A percentile compares a stretch with the other conserved stretches of the same genome.
Conservation (phyloP, 176 grass and related monocot genomes). For the Avena insularis region DNA sequence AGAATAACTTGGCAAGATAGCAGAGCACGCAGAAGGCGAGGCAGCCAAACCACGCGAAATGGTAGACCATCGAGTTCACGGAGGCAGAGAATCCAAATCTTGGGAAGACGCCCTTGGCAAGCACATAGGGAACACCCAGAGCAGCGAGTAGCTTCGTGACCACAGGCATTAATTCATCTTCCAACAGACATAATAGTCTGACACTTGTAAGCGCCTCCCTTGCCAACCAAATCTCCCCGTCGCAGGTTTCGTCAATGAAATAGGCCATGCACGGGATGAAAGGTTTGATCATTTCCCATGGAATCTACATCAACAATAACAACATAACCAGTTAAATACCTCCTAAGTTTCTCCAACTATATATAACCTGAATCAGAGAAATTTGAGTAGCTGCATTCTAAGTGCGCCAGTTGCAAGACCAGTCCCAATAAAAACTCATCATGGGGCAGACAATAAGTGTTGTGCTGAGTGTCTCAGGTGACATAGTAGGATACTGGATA, state of each 20-base stretch:
- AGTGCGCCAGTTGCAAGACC: not conserved
- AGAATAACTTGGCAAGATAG: slow-evolving; percentile 34
- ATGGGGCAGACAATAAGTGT: not conserved
- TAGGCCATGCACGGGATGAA: not conserved
- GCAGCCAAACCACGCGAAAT: slow-evolving; percentile 55
- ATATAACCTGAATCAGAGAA: slow-evolving; percentile 24
- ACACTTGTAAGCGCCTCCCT: slow-evolving; percentile 39
- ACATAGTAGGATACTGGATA: not conserved
- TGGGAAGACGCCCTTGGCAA: slow-evolving; percentile 53
- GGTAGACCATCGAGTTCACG: slow-evolving; percentile 48
- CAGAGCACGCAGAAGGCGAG: slow-evolving; percentile 36
- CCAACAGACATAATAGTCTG: slow-evolving; percentile 44
- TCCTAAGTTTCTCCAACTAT: not conserved
- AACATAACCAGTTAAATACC: not conserved
- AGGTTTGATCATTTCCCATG: not conserved
- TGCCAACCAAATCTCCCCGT: slow-evolving; percentile 27
- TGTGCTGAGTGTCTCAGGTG: not conserved
- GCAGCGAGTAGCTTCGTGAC: slow-evolving; percentile 43
- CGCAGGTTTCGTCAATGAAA: slow-evolving; percentile 46
- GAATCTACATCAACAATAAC: slow-evolving; percentile 44
- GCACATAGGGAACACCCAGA: slow-evolving; percentile 53
- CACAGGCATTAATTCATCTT: slow-evolving; percentile 48
- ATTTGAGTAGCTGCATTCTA: not conserved
- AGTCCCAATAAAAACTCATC: not conserved
- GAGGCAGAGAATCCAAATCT: slow-evolving; percentile 43